Conservation (phyloP, 164 flowering plant species). For the Vitis labrusca region DNA sequence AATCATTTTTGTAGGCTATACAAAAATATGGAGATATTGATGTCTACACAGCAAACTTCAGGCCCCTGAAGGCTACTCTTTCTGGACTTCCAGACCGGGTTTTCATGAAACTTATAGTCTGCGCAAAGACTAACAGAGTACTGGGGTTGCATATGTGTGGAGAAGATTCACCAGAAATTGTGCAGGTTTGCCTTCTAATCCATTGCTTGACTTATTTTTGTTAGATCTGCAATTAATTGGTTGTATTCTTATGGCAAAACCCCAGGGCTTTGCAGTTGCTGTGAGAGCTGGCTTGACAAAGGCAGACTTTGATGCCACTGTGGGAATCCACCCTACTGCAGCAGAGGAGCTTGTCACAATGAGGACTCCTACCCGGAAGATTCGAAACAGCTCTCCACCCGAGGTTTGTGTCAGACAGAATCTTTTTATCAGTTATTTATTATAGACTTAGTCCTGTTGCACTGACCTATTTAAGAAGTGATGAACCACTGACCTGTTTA, state of each 20-base stretch:
- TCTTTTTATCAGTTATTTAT: neutral
- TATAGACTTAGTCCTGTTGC: no score
- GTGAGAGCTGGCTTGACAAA: constrained; percentile 94
- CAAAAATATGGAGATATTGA: constrained; percentile 80
- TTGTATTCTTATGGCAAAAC: constrained; percentile 9
- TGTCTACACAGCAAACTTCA: constrained; percentile 81
- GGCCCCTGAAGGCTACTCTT: constrained; percentile 91
- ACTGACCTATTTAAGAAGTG: no score
- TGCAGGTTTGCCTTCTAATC: constrained; percentile 57
- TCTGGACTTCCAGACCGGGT: constrained; percentile 93
- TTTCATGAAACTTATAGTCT: constrained; percentile 90
- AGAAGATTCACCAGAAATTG: constrained; percentile 86
- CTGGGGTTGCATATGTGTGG: constrained; percentile 94
- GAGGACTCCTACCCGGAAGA: constrained; percentile 86
- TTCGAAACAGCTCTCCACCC: constrained; percentile 46
- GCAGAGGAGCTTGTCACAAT: constrained; percentile 93
- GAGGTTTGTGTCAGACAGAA: constrained; percentile 52
- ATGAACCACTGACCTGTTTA: no score
- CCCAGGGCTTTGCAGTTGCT: constrained; percentile 94
- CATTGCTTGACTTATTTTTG: neutral
- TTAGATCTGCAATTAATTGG: constrained; percentile 10
- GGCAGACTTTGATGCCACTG: constrained; percentile 88
- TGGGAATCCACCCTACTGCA: constrained; percentile 95
- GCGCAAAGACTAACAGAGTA: constrained; percentile 82
- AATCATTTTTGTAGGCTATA: constrained; percentile 58